A percentile compares a stretch with the other conserved stretches of the same genome.
Evolutionary conservation across 371 early-diverging fungal genomes (phyloP).

Genomic region (Mortierella sp.): DNA sequence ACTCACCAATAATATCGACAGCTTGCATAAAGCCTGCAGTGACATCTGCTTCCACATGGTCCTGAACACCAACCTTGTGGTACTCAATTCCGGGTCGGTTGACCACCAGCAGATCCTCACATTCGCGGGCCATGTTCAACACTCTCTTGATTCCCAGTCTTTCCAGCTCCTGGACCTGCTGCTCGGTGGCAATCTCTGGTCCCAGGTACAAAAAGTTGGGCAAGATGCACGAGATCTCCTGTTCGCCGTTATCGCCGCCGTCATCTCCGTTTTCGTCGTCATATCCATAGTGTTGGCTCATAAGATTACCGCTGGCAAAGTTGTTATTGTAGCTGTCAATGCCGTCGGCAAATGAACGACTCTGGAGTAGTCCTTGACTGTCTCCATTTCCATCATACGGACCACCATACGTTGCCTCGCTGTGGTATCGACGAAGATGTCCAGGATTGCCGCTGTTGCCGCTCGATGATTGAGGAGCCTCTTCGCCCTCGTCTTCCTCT

Average conservation of each 20-base stretch:
- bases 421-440: conserved; percentile 24
- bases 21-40: conserved; percentile 68
- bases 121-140: conserved; percentile 75
- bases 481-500: conserved; percentile 24
- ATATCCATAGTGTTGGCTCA: conserved; percentile 11
- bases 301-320: conserved; percentile 15
- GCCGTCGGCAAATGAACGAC: conserved; percentile 31
- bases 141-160: conserved; percentile 60
- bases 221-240: conserved; percentile 68
- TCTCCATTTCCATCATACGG: conserved; percentile 5
- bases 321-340: conserved; percentile 37
- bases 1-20: conserved; percentile 70
- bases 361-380: conserved; percentile 13
- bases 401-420: conserved; percentile 2
- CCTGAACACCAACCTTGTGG: conserved; percentile 68
- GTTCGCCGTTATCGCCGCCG: conserved; percentile 59
- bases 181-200: conserved; percentile 65
- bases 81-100: conserved; percentile 56
- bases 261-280: conserved; percentile 26
- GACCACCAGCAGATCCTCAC: conserved; percentile 61
- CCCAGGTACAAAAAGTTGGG: conserved; percentile 70
- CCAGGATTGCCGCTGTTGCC: not conserved
- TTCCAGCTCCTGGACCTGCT: conserved; percentile 63
- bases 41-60: conserved; percentile 72
- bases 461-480: not conserved